A percentile compares a stretch with the other conserved stretches of the same genome.
phyloP scores from a whole-genome alignment of 164 flowering plant species.

The Aristolochia fimbriata region DNA sequence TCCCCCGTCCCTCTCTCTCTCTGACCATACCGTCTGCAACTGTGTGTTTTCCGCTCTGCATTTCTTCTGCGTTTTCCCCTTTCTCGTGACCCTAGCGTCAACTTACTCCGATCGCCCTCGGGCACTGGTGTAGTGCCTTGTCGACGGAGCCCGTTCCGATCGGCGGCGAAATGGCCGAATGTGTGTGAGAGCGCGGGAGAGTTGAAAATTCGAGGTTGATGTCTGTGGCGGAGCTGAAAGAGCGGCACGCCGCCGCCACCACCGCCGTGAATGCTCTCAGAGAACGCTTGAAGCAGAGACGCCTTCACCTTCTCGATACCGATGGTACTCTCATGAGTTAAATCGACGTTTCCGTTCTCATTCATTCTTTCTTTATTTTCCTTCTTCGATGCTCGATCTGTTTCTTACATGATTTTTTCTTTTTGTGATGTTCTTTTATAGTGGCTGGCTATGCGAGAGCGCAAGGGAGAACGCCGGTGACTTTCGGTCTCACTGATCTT shows the following conservation, averaged over 20 bases:
- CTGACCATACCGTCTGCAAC: background rate
- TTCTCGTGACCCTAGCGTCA: no score
- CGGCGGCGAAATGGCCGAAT: background rate
- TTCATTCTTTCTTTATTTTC: background rate
- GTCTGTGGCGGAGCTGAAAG: conserved; percentile 81
- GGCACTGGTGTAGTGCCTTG: no score
- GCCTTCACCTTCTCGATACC: conserved; percentile 70
- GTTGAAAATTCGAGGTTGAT: conserved; percentile 11
- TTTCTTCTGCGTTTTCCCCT: no score
- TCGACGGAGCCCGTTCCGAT: no score
- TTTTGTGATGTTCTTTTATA: conserved; percentile 19
- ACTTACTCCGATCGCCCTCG: no score
- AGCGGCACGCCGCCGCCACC: conserved; percentile 62
- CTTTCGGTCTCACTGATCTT: conserved; percentile 85
- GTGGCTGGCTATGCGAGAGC: conserved; percentile 67
- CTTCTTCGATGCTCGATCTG: background rate
- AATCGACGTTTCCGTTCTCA: background rate
- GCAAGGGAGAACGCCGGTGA: conserved; percentile 51
- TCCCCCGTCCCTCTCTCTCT: conserved; percentile 4
- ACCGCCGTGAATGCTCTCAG: conserved; percentile 51
- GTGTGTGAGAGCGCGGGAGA: background rate
- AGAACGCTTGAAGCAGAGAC: conserved; percentile 64
- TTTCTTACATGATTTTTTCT: background rate
- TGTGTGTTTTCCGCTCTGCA: no score
- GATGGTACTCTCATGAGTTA: conserved; percentile 34